These are phyloP conservation scores for Erythrobasidium yunnanense DNA, from an alignment of 768 basidiomycete species.

Conservation along the genomic window DNA sequence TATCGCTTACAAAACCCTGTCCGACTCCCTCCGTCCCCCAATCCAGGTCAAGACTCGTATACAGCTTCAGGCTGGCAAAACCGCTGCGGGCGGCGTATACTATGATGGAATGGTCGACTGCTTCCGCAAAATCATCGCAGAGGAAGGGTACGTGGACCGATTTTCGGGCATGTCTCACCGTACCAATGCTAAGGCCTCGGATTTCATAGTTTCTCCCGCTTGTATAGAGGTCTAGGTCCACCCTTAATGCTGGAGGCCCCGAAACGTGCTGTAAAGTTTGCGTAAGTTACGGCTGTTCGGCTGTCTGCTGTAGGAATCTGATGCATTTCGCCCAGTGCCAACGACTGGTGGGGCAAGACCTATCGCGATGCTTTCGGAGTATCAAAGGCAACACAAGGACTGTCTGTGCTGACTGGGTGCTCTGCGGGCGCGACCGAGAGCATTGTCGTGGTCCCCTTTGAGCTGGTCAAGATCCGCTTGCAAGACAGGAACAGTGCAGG, in stretches of 20 bases:
- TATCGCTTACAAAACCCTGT: too few relatives aligned
- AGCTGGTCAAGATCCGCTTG: slow-evolving; percentile 56
- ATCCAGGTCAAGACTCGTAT: slow-evolving; percentile 89
- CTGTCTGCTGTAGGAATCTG: not conserved
- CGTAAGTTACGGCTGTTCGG: slow-evolving; percentile 38
- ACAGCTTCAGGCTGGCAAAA: slow-evolving; percentile 84
- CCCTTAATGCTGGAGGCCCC: slow-evolving; percentile 92
- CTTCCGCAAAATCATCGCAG: slow-evolving; percentile 66
- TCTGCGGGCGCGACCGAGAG: slow-evolving; percentile 92
- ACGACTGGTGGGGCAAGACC: slow-evolving; percentile 92
- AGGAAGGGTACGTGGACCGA: slow-evolving; percentile 77
- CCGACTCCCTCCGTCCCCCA: not conserved
- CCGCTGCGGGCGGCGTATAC: slow-evolving; percentile 49
- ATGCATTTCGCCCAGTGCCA: slow-evolving; percentile 49
- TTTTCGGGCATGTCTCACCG: not conserved
- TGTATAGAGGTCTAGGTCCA: slow-evolving; percentile 94
- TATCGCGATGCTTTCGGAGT: slow-evolving; percentile 56
- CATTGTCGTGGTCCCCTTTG: slow-evolving; percentile 72
- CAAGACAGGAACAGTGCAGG: slow-evolving; percentile 79
- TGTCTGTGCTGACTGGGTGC: slow-evolving; percentile 85
- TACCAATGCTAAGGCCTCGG: not conserved
- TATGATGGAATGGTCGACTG: slow-evolving; percentile 55
- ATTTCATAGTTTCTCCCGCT: slow-evolving; percentile 53
- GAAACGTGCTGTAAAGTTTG: slow-evolving; percentile 82
- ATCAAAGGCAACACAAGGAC: slow-evolving; percentile 69